Conservation (phyloP, 169 alveolate species). For the Plasmodium knowlesi region DNA sequence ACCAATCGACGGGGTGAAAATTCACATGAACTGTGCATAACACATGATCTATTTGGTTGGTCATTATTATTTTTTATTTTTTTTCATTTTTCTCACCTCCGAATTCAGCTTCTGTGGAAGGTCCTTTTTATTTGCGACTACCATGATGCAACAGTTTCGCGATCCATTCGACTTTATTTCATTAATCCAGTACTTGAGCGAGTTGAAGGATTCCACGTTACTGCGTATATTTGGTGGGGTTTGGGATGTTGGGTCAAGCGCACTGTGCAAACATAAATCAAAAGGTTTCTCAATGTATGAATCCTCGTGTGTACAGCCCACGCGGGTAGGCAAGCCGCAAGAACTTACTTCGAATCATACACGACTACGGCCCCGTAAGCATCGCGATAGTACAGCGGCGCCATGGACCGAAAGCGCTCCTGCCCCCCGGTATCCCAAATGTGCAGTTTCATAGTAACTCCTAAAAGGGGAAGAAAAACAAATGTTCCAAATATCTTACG, state of each 20-base stretch:
- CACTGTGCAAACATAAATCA: background rate
- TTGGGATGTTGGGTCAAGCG: background rate
- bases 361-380: conserved; percentile 92
- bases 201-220: conserved; percentile 76
- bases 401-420: conserved; percentile 90
- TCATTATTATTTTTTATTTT: background rate
- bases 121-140: conserved; percentile 85
- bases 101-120: conserved; percentile 69
- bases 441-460: conserved; percentile 86
- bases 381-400: conserved; percentile 91
- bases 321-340: conserved; percentile 28
- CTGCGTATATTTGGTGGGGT: conserved; percentile 15
- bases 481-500: background rate
- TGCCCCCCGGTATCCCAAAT: conserved; percentile 97
- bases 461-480: conserved; percentile 43
- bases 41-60: background rate
- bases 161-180: conserved; percentile 84
- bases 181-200: conserved; percentile 81
- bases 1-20: background rate
- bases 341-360: conserved; percentile 85
- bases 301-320: background rate
- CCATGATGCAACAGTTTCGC: conserved; percentile 79
- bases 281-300: background rate
- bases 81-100: conserved; percentile 33
- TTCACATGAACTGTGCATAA: background rate